Evolutionary conservation across 176 grass and related monocot species (phyloP), one percentile per base, ranked within the genome.

Genomic region (Triticum dicoccoides): DNA sequence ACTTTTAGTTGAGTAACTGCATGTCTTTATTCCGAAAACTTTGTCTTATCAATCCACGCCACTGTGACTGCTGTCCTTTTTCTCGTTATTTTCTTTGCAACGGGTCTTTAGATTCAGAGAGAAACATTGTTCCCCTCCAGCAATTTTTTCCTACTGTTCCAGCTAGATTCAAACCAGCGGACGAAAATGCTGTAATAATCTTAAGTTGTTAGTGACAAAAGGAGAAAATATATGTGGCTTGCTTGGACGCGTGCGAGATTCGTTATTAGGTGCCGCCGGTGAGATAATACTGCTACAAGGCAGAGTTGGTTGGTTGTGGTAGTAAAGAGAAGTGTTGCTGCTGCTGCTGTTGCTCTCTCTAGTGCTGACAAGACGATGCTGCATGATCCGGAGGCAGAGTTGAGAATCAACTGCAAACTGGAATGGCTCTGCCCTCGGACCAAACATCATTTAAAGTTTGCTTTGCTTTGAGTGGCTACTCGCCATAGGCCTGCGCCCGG

Each of bases 31-130:
- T 74, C 76, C 5, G 5, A 65, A 71, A 82, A 61, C 15, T 44
- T 65, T 70, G 83, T 81, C 88, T 37, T 76, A 84, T 88, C 41
- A 27, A 27, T 7, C 3, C 38, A 44, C n/a, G 38, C n/a, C n/a
- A 13, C 1, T 33, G 8, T 17, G 24, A 3, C 0, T 65, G 71
- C 20, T 65, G 27, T 51, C 2, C 2, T 6, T 66, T 37, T 65
- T n/a, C 34, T n/a, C 18, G 4, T 65, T 47, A 41, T 34, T 63
- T 33, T 52, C 49, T 52, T 52, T 51, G 44, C 44, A 45, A 45
- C 44, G 3, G 44, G 44, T 51, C 47, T 51, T 51, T 51, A 51
- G 47, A 51, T 51, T 45, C 3, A 45, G 44, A 45, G 44, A 45
- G 44, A 45, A 45, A 3, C 44, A 45, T 45, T 45, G 44, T 45